A percentile compares a stretch with the other conserved stretches of the same genome.
phyloP scores from a whole-genome alignment of 225 moss, liverwort and hornwort species.

The Pseudoscleropodium purum region DNA sequence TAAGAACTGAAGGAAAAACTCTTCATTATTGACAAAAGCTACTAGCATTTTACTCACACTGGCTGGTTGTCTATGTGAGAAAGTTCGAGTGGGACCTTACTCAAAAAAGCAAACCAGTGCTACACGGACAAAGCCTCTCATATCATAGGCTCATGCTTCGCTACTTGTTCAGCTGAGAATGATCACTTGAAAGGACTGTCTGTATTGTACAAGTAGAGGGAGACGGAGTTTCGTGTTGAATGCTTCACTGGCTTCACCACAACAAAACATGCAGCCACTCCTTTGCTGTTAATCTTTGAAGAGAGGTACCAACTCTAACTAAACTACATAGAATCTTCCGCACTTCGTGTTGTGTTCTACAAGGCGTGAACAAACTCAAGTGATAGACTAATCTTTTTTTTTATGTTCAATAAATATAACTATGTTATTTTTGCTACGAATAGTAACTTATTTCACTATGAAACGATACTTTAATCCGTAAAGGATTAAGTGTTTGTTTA shows the following conservation, averaged over 20 bases:
- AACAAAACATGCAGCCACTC: background rate
- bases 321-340: background rate
- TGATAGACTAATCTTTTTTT: background rate
- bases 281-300: background rate
- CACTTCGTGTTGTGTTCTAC: background rate
- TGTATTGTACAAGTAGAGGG: background rate
- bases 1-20: fast-evolving
- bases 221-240: background rate
- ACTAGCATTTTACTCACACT: too few species aligned
- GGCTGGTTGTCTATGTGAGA: too few species aligned
- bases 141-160: background rate
- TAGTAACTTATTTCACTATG: background rate
- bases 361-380: background rate
- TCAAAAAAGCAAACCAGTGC: background rate
- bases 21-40: background rate
- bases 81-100: background rate
- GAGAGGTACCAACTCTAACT: background rate
- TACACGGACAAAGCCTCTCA: background rate
- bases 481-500: too few species aligned
- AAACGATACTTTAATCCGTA: too few species aligned
- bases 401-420: background rate
- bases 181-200: background rate
- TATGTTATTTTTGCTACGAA: background rate
- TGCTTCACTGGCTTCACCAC: background rate
- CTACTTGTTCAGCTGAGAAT: background rate